phyloP scores from a whole-genome alignment of 2,329 filamentous ascomycete species.

The Cryphonectria carpinicola region DNA sequence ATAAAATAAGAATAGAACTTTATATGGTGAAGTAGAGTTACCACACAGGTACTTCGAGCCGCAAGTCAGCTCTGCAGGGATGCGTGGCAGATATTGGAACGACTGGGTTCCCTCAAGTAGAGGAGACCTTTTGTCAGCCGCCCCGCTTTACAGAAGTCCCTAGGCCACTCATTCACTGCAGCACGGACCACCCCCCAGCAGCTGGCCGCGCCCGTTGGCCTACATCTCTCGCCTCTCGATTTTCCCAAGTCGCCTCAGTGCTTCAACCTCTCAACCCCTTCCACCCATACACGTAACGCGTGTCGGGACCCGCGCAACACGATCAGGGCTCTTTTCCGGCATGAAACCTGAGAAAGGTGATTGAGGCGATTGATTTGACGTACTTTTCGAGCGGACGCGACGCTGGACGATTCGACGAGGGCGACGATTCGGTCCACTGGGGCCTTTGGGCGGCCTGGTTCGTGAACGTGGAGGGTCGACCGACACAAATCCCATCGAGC shows the following conservation, averaged over 20 bases:
- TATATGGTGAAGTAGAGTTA: background rate
- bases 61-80: background rate
- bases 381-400: conserved; percentile 48
- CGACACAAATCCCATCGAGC: conserved; percentile 24
- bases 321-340: conserved; percentile 39
- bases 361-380: conserved; percentile 41
- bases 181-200: conserved; percentile 15
- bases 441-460: conserved; percentile 44
- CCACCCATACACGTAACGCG: conserved; percentile 50
- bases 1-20: background rate
- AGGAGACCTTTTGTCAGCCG: background rate
- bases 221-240: conserved; percentile 27
- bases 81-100: background rate
- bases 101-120: background rate
- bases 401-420: conserved; percentile 43
- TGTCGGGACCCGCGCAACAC: conserved; percentile 53
- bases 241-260: conserved; percentile 31
- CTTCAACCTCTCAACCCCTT: conserved; percentile 40
- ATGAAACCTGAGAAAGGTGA: conserved; percentile 40
- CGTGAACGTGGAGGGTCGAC: conserved; percentile 32
- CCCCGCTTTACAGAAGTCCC: background rate
- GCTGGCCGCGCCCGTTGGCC: conserved; percentile 14
- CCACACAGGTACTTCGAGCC: background rate
- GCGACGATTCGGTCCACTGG: conserved; percentile 40
- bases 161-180: background rate